Conservation (phyloP, 2,329 filamentous ascomycete genomes). For the Trichoderma simmonsii region DNA sequence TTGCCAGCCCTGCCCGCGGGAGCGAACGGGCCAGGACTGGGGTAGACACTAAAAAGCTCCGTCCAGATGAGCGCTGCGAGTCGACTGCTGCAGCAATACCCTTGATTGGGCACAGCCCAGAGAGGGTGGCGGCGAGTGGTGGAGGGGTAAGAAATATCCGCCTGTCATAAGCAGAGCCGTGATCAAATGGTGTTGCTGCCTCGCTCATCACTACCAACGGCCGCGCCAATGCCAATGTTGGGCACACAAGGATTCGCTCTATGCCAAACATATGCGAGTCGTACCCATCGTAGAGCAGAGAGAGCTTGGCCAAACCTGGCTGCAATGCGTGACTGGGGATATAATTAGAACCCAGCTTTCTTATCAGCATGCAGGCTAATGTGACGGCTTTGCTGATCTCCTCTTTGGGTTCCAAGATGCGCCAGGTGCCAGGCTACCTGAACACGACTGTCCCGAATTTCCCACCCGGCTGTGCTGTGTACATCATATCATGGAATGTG, state of each 20-base stretch:
- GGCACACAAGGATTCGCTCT: slow-evolving; percentile 14
- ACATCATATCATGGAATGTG: neutral
- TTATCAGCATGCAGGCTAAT: slow-evolving; percentile 9
- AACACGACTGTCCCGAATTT: neutral
- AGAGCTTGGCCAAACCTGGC: neutral
- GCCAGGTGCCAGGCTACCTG: neutral
- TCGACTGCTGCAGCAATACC: neutral
- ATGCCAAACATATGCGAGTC: slow-evolving; percentile 1
- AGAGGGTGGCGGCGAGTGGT: neutral
- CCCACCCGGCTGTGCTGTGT: neutral
- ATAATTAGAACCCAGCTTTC: slow-evolving; percentile 13
- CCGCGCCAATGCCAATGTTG: slow-evolving; percentile 13
- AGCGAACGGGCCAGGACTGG: slow-evolving; percentile 18
- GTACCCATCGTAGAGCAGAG: slow-evolving; percentile 1
- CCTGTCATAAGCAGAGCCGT: slow-evolving; percentile 13
- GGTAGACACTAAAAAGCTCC: slow-evolving; percentile 18
- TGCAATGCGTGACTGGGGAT: slow-evolving; percentile 1
- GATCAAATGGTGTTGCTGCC: slow-evolving; percentile 9
- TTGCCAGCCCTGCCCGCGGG: slow-evolving; percentile 20
- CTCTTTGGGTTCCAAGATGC: slow-evolving; percentile 1
- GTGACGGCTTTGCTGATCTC: slow-evolving; percentile 1
- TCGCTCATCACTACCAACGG: slow-evolving; percentile 2
- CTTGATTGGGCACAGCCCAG: slow-evolving; percentile 15
- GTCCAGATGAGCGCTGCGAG: slow-evolving; percentile 16
- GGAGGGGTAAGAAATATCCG: slow-evolving; percentile 8